Evolutionary conservation across 805 yeast species (phyloP).

Genomic region (Metschnikowia vanudenii): DNA sequence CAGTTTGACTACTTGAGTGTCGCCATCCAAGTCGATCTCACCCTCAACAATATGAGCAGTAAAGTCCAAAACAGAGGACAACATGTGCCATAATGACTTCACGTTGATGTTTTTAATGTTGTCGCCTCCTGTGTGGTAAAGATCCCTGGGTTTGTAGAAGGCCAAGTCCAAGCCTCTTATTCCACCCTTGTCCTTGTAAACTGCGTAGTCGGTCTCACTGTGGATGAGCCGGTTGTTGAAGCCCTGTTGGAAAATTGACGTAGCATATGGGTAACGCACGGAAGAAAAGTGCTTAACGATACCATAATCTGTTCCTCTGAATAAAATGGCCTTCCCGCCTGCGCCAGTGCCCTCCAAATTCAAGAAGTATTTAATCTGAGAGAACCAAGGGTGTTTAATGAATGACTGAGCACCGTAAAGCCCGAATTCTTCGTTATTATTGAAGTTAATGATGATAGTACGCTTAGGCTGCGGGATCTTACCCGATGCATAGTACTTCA

Average conservation of each 20-base stretch:
- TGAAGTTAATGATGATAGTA: slow-evolving; percentile 78
- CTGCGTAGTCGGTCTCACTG: slow-evolving; percentile 84
- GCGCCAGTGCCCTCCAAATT: slow-evolving; percentile 93
- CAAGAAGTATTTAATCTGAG: slow-evolving; percentile 59
- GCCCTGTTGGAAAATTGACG: slow-evolving; percentile 81
- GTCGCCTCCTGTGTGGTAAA: slow-evolving; percentile 80
- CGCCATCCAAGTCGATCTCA: slow-evolving; percentile 31
- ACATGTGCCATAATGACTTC: slow-evolving; percentile 83
- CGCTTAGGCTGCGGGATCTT: slow-evolving; percentile 56
- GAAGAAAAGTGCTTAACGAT: slow-evolving; percentile 56
- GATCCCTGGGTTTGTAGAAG: slow-evolving; percentile 77
- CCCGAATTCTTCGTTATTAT: slow-evolving; percentile 88
- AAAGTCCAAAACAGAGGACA: slow-evolving; percentile 65
- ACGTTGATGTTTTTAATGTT: slow-evolving; percentile 60
- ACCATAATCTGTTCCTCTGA: slow-evolving; percentile 79
- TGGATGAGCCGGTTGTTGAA: slow-evolving; percentile 68
- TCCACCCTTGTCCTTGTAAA: slow-evolving; percentile 60
- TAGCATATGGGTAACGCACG: slow-evolving; percentile 71
- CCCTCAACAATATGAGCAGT: slow-evolving; percentile 40
- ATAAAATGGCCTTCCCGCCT: slow-evolving; percentile 79
- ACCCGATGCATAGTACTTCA: slow-evolving; percentile 44
- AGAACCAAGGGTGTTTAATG: slow-evolving; percentile 69
- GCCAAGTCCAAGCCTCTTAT: slow-evolving; percentile 88
- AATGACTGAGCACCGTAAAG: slow-evolving; percentile 78
- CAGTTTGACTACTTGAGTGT: slow-evolving; percentile 21